Evolutionary conservation across 2,329 filamentous ascomycete genomes (phyloP).

Genomic region (Fusarium piperis): DNA sequence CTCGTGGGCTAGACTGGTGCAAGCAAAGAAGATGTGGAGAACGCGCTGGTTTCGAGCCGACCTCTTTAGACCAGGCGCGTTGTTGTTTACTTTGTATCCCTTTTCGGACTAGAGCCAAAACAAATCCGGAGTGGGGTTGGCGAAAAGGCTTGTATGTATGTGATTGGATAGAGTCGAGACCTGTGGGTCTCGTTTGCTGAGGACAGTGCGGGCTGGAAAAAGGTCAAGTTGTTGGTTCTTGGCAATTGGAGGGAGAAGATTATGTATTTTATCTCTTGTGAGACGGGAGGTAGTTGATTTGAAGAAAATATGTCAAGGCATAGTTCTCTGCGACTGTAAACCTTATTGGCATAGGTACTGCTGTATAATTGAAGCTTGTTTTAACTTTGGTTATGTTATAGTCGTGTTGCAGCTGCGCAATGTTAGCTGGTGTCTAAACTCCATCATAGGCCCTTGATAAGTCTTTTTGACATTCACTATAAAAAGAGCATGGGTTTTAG

Average conservation of each 20-base stretch:
- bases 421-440: neutral
- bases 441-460: neutral
- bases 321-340: neutral
- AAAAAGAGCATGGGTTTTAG: neutral
- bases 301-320: neutral
- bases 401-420: neutral
- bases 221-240: neutral
- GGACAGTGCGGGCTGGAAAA: neutral
- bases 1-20: neutral
- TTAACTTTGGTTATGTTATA: neutral
- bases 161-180: neutral
- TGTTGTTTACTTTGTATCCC: slow-evolving; percentile 56
- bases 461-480: neutral
- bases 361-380: neutral
- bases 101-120: slow-evolving; percentile 48
- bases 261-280: neutral
- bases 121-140: slow-evolving; percentile 11
- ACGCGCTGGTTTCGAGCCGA: slow-evolving; percentile 3
- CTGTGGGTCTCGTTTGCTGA: neutral
- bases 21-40: slow-evolving; percentile 9
- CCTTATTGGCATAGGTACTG: neutral
- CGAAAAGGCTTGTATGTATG: neutral
- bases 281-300: neutral
- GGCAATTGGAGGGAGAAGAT: neutral
- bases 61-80: slow-evolving; percentile 42